Conservation (phyloP, 1,284 basidiomycete genomes). For the Tilletia indica region DNA sequence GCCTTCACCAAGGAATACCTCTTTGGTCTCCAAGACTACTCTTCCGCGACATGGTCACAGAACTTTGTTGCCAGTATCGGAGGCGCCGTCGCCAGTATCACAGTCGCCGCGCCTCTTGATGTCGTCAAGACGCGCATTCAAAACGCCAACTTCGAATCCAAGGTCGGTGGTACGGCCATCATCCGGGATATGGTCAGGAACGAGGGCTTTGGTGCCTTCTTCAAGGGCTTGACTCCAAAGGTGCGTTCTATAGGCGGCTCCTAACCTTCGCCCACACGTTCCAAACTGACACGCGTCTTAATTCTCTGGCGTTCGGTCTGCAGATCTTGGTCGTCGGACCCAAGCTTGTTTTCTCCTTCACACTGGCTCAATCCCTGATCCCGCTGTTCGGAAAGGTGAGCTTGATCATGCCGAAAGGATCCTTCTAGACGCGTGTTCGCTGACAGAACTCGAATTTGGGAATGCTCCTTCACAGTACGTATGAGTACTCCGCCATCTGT, state of each 20-base stretch:
- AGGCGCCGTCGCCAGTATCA: constrained; percentile 91
- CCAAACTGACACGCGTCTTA: background rate
- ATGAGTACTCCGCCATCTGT: background rate
- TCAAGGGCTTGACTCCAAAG: constrained; percentile 81
- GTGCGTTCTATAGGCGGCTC: constrained; percentile 95
- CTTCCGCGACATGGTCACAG: constrained; percentile 87
- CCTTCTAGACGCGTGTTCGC: too few relatives aligned
- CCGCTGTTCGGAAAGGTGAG: constrained; percentile 75
- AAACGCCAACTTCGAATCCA: constrained; percentile 93
- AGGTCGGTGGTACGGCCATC: constrained; percentile 78
- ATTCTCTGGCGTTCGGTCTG: constrained; percentile 57
- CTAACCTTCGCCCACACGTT: constrained; percentile 91
- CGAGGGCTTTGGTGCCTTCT: constrained; percentile 83
- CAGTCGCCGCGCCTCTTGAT: constrained; percentile 91
- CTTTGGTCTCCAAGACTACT: constrained; percentile 84
- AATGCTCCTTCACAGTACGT: background rate
- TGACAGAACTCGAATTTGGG: background rate
- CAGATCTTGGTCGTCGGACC: constrained; percentile 88
- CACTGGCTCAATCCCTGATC: constrained; percentile 91
- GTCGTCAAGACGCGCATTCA: constrained; percentile 86
- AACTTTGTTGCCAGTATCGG: constrained; percentile 76
- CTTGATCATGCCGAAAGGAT: too few relatives aligned
- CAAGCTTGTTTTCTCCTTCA: constrained; percentile 97
- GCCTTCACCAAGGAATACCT: constrained; percentile 91
- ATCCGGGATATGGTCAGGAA: constrained; percentile 82